phyloP scores from a whole-genome alignment of 345 rosid genomes.

The Populus ilicifolia region DNA sequence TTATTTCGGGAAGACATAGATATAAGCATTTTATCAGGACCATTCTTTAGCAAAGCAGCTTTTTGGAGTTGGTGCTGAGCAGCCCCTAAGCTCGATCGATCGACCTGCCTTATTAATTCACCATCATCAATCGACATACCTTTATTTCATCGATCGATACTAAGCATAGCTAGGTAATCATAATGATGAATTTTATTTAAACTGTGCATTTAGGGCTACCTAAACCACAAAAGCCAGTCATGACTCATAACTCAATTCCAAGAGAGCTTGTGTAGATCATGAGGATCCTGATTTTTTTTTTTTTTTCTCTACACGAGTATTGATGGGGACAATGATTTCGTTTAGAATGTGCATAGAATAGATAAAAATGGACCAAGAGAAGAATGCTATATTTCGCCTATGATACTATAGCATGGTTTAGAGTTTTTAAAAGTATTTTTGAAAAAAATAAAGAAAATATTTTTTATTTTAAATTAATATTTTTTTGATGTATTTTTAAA shows the following conservation, averaged over 20 bases:
- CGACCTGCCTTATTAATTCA: not conserved
- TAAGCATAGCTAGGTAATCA: not conserved
- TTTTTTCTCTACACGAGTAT: not conserved
- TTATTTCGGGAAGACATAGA: constrained; percentile 9
- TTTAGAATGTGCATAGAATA: not conserved
- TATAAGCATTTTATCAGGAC: constrained; percentile 2
- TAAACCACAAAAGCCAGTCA: not conserved
- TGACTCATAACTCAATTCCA: not conserved
- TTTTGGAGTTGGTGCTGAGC: not conserved
- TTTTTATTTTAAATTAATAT: too few relatives aligned
- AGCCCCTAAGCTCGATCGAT: constrained; percentile 3
- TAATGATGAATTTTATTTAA: not conserved
- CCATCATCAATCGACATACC: not conserved
- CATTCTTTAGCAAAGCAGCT: not conserved
- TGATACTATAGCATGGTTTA: too few relatives aligned
- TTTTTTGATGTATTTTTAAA: too few relatives aligned
- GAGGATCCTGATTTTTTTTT: not conserved
- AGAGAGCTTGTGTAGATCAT: not conserved
- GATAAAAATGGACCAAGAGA: not conserved
- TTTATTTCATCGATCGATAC: not conserved
- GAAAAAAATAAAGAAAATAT: too few relatives aligned
- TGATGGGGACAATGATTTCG: not conserved
- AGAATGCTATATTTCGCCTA: not conserved
- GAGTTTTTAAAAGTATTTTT: too few relatives aligned
- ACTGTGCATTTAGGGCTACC: not conserved